Evolutionary conservation across 1,284 basidiomycete genomes (phyloP), one percentile per base, ranked within the genome.

Genomic region (Malassezia japonica): DNA sequence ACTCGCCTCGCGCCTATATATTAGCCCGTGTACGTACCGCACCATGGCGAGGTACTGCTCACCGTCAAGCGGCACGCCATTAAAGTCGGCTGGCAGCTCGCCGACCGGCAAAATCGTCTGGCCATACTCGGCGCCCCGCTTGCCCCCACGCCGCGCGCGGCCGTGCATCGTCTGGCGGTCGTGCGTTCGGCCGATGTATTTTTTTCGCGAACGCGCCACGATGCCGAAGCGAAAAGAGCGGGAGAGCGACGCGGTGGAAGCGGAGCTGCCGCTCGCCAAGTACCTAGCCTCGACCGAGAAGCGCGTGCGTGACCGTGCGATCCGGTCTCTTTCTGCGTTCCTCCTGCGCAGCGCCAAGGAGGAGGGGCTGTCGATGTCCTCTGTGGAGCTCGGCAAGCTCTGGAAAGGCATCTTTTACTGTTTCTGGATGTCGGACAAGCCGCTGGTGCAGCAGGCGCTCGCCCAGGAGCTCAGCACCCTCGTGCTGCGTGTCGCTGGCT

Each of bases 371-470:
- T 21, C 33, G 13, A 18, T 90, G 35, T 75, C 81, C 16, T 80
- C 82, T 48, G 49, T 77, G 23, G 92, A 96, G 71, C 85, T 95
- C 82, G 79, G 81, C 54, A 94, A 90, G 74, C 75, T 96, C 31
- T 96, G 92, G 92, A 95, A 96, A 74, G 92, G 91, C 0, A 80
- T 98, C 45, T 98, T 94, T 75, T 96, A 95, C 74, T 95, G 70
- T 29, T 96, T 92, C 75, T 98, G 91, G 91, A 96, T 96, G 90
- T 95, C 89, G 3, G 92, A 98, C 76, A 98, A 98, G 74, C 91
- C 92, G 6, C 78, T 92, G 3, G 84, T 98, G 4, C 92, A 98
- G 72, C 94, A 98, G 74, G 83, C 83, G 3, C 80, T 98, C 6
- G 89, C 92, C 0, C 77, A 79, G 8, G 87, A 92, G 64, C 76